A percentile compares a stretch with the other conserved stretches of the same genome.
Evolutionary conservation across 495 filamentous ascomycete species (phyloP).

Genomic region (Xylaria scruposa): DNA sequence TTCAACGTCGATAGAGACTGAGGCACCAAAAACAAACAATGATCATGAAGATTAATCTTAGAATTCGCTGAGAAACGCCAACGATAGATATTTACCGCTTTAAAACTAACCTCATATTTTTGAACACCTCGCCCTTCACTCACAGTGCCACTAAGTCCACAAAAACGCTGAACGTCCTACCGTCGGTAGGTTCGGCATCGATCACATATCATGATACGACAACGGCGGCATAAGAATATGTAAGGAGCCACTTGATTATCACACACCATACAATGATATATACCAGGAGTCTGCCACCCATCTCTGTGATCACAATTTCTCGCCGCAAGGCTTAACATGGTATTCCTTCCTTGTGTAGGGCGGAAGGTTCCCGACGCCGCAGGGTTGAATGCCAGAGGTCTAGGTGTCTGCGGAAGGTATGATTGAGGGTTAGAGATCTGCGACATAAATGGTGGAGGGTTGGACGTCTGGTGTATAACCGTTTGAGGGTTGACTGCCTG

Average conservation of each 20-base stretch:
- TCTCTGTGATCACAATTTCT: not conserved
- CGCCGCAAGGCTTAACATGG: too few relatives aligned
- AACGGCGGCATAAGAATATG: not conserved
- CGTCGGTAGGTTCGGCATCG: not conserved
- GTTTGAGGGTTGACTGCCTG: too few relatives aligned
- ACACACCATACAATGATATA: not conserved
- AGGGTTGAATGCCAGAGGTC: too few relatives aligned
- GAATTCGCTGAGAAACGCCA: not conserved
- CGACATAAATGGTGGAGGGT: too few relatives aligned
- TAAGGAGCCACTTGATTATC: not conserved
- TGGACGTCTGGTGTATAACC: too few relatives aligned
- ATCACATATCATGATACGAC: not conserved
- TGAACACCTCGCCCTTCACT: not conserved
- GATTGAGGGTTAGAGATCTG: too few relatives aligned
- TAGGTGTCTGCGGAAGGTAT: too few relatives aligned
- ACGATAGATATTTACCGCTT: not conserved
- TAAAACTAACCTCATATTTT: not conserved
- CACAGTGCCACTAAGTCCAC: not conserved
- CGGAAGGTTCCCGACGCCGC: too few relatives aligned
- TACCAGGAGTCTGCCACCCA: not conserved
- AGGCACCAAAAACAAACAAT: too few relatives aligned
- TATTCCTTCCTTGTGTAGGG: too few relatives aligned
- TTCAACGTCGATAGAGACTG: too few relatives aligned
- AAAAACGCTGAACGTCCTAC: not conserved
- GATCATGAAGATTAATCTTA: not conserved